Base-by-base conservation (phyloP, 2,329 filamentous ascomycete genomes). In the Penicillium sp. region DNA sequence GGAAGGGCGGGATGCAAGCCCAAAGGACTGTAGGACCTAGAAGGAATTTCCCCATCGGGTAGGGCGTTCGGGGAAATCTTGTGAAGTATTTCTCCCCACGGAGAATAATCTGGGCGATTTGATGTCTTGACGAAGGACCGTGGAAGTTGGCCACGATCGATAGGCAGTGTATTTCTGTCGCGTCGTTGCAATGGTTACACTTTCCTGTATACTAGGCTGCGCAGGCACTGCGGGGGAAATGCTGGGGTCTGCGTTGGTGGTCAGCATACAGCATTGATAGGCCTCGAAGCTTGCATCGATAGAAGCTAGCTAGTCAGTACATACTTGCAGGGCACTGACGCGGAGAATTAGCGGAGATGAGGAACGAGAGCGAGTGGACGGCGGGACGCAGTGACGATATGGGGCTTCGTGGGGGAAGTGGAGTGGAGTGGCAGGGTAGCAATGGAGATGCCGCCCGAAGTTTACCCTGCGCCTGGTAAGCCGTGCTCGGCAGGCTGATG, bases 281-380 rank as follows among this genome's bases (percentile, higher is more conserved):
- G 11, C 44, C 27, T 33, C 10, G 31, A 31, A 31, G 22, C 22
- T 22, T 31, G 31, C 31, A 31, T 31, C 31, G 31, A 31, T 6
- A 10, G 27, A 33, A 33, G 44, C 44, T 33, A 27, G 16, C 9
- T 47, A 4, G 43, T 46, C n/a, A 22, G 5, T 22, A 27, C 22
- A 22, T 40, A 16, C 7, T 6, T 9, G 36, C n/a, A 27, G n/a
- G 36, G 22, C 24, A 18, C n/a, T 27, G 33, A 24, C n/a, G n/a
- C 57, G 57, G 57, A 53, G 53, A 59, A 59, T 59, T 59, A 59
- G 22, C 57, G 57, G 57, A 52, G 43, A 52, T 50, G 14, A 19
- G 16, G 49, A 52, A 27, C 31, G 40, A 47, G 47, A 51, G 54
- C 33, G 16, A 55, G 27, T 33, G 46, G 46, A n/a, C n/a, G n/a